Evolutionary conservation across 1,284 basidiomycete species (phyloP).

Genomic region (Cryptococcus floricola): DNA sequence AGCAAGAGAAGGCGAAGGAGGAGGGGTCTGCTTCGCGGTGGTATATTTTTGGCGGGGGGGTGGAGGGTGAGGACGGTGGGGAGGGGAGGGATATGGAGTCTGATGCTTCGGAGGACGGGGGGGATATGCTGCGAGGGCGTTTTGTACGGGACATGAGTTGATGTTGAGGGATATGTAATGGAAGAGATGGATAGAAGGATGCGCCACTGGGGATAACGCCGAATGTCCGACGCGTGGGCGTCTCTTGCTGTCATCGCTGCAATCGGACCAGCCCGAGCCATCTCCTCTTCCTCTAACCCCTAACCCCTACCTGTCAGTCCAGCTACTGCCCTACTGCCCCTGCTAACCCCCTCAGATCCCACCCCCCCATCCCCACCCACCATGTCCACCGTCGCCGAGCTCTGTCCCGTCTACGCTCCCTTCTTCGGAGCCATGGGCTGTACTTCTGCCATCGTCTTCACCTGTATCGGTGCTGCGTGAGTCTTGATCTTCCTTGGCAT

Average conservation of each 20-base stretch:
- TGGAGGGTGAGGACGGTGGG: neutral
- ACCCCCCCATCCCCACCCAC: too few species aligned
- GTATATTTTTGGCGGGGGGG: neutral
- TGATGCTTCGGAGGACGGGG: constrained; percentile 6
- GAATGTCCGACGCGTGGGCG: constrained; percentile 2
- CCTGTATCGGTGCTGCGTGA: constrained; percentile 59
- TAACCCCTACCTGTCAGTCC: neutral
- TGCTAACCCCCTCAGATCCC: neutral
- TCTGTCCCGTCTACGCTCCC: constrained; percentile 90
- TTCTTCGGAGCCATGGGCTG: constrained; percentile 98
- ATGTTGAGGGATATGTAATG: neutral
- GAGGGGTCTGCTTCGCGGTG: neutral
- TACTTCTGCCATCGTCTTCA: constrained; percentile 95
- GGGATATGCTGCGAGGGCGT: constrained; percentile 63
- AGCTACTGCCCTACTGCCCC: neutral
- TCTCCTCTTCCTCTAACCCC: neutral
- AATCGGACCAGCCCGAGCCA: neutral
- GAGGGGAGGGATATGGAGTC: constrained; percentile 1
- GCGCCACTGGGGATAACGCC: neutral
- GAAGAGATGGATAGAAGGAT: neutral
- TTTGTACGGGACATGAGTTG: constrained; percentile 58
- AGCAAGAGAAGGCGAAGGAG: constrained; percentile 54
- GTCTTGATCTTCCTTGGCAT: constrained; percentile 6
- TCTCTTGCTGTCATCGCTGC: constrained; percentile 2
- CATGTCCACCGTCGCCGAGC: constrained; percentile 69